Evolutionary conservation across 2,329 filamentous ascomycete genomes (phyloP), one percentile per base, ranked within the genome.

Genomic region (Stachybotrys chartarum): DNA sequence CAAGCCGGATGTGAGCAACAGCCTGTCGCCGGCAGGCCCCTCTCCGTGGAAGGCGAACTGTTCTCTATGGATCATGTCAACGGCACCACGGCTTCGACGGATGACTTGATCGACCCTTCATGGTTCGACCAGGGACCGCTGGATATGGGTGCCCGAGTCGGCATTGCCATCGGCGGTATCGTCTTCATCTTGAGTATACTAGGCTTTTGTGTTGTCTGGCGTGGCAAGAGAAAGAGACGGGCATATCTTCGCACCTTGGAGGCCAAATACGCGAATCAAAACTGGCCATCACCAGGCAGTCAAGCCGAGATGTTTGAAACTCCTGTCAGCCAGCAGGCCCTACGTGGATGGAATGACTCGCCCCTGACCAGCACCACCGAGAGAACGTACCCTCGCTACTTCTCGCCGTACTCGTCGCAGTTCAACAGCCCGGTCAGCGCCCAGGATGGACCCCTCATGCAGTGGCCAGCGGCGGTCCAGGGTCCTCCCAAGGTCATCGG

Each of bases 351-450:
- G 80, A 77, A 78, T 30, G 78, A 81, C 58, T 82, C 77, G 30
- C 82, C 75, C 0, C 60, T 76, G 55, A 80, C 75, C 50, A 72
- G 70, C 2, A 65, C 64, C 48, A 72, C 72, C 1, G 73, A 77
- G 50, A 69, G 68, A 57, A 57, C 62, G 0, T 75, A 72, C 58
- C 69, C 72, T 1, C 75, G 72, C 7, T 82, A 84, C 67, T 77
- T 83, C 59, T 84, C 81, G 4, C 83, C 83, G 0, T 86, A 85
- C 63, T 75, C 73, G 18, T 83, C 81, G 46, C 79, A 83, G 57
- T 85, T 78, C 68, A 82, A 73, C 66, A 84, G 81, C 61, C 83
- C 83, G 1, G 73, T 82, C 57, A 80, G 73, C 54, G 76, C 70
- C 0, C 68, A 67, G 1, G 76, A 77, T 42, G 64, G 61, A 2